Percentiles rank a stretch among this genome's conserved stretches.
phyloP scores from a whole-genome alignment of 2,329 filamentous ascomycete species.

The Camptophora hylomeconis region DNA sequence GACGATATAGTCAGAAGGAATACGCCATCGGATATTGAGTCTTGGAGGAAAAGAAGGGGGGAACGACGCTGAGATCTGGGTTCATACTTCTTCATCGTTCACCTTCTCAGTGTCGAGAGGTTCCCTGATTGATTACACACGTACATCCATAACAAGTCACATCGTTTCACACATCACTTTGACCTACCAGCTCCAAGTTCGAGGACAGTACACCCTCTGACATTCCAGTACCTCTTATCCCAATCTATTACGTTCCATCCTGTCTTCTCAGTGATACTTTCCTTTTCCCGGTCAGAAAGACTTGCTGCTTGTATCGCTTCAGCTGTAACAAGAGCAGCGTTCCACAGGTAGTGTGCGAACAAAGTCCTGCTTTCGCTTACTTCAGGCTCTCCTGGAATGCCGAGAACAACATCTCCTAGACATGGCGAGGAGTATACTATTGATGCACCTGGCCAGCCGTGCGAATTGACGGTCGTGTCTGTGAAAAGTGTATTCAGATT shows the following conservation, averaged over 20 bases:
- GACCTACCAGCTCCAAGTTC: slow-evolving; percentile 49
- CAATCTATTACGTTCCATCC: slow-evolving; percentile 7
- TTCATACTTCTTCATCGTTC: too few species aligned
- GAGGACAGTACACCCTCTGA: slow-evolving; percentile 38
- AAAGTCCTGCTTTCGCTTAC: slow-evolving; percentile 38
- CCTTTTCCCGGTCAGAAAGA: slow-evolving; percentile 7
- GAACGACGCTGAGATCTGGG: too few species aligned
- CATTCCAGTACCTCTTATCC: slow-evolving; percentile 24
- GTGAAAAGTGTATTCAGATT: slow-evolving; percentile 43
- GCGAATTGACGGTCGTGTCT: slow-evolving; percentile 41
- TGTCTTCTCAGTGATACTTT: slow-evolving; percentile 4
- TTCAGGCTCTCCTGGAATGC: slow-evolving; percentile 30
- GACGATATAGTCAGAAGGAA: too few species aligned
- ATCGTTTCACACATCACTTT: too few species aligned
- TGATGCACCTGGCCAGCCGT: slow-evolving; percentile 38
- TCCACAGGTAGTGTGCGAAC: slow-evolving; percentile 49
- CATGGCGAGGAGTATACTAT: slow-evolving; percentile 36
- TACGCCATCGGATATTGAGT: too few species aligned
- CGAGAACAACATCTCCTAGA: slow-evolving; percentile 28
- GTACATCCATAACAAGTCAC: too few species aligned
- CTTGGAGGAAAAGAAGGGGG: too few species aligned
- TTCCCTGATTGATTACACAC: too few species aligned
- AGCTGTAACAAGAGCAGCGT: slow-evolving; percentile 34
- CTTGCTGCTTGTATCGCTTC: slow-evolving; percentile 27
- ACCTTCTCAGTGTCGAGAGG: too few species aligned